Base-by-base conservation (phyloP, 1,284 basidiomycete species). In the Phellopilus nigrolimitatus region DNA sequence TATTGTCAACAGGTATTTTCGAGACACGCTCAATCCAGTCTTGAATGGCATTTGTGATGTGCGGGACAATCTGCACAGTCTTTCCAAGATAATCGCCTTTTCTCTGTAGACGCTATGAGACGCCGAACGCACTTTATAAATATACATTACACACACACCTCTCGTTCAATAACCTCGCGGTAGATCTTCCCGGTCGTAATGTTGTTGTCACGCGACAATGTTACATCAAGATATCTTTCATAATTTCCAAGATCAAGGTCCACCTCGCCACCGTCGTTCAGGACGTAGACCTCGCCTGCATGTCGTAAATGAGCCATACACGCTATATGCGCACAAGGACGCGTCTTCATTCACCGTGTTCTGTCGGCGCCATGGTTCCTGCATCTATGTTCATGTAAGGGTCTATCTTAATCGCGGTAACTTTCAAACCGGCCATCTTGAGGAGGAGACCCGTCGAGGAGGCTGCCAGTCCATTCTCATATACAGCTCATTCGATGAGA, bases 381-480 rank as follows among this genome's bases (percentile, higher is more conserved):
- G 95, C 97, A 79, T 99, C 95, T 63, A 99, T 97, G 74, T 99
- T 99, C 95, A 99, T 98, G 67, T 99, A 99, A 19, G 95, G 95
- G 69, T 99, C 95, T 62, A 99, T 98, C 74, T 99, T 99, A 78
- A 99, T 98, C 22, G 97, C 90, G 1, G 97, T 99, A 63, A 98
- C 95, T 70, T 94, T 95, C 58, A 97, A 77, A 40, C 95, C 95
- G 28, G 88, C 84, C 43, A 92, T 98, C 75, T 98, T 98, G 67
- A 99, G 79, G 49, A 99, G 79, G 47, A 99, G 76, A 57, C 95
- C 95, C 13, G 97, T 98, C 56, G 95, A 98, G 37, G 95, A 99
- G 61, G 95, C 95, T 94, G 49, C 37, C 15, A 28, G 39, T 41
- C 47, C 38, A 51, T 37, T 36, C 51, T n/a, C 12, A 51, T 25